phyloP scores from a whole-genome alignment of 2,329 filamentous ascomycete genomes.

The Balansia obtecta region DNA sequence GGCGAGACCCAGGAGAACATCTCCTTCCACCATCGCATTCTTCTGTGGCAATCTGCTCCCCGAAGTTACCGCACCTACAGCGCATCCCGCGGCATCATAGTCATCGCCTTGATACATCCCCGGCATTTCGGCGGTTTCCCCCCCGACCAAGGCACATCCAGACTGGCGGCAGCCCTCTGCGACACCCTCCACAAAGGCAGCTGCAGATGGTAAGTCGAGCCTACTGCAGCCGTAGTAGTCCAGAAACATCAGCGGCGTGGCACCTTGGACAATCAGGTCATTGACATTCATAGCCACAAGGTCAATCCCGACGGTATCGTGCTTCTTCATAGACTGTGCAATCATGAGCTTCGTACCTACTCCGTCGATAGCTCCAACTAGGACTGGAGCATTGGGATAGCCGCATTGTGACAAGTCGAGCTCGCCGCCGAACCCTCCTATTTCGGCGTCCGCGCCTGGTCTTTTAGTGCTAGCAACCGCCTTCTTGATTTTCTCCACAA shows the following conservation, averaged over 20 bases:
- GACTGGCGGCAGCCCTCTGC: conserved; percentile 76
- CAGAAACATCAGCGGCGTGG: conserved; percentile 89
- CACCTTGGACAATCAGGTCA: conserved; percentile 90
- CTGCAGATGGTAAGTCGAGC: conserved; percentile 64
- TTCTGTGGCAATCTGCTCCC: conserved; percentile 63
- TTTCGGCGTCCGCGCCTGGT: conserved; percentile 80
- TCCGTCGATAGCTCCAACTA: conserved; percentile 92
- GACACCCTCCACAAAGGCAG: conserved; percentile 83
- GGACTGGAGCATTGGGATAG: conserved; percentile 60
- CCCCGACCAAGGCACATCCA: conserved; percentile 84
- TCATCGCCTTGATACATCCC: conserved; percentile 81
- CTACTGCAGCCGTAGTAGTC: conserved; percentile 95
- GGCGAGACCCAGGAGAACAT: conserved; percentile 73
- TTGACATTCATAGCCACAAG: conserved; percentile 99
- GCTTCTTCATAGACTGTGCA: conserved; percentile 77
- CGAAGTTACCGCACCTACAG: conserved; percentile 68
- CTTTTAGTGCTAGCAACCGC: conserved; percentile 77
- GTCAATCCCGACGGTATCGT: conserved; percentile 91
- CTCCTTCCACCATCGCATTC: conserved; percentile 64
- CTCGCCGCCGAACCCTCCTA: conserved; percentile 83
- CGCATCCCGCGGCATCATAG: conserved; percentile 87
- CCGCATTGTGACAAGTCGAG: conserved; percentile 53
- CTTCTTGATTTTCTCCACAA: conserved; percentile 84
- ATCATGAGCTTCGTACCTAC: conserved; percentile 97
- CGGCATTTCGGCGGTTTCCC: conserved; percentile 97